A percentile compares a stretch with the other conserved stretches of the same genome.
Evolutionary conservation across 2,329 filamentous ascomycete genomes (phyloP).

Genomic region (Aspergillus floridensis): DNA sequence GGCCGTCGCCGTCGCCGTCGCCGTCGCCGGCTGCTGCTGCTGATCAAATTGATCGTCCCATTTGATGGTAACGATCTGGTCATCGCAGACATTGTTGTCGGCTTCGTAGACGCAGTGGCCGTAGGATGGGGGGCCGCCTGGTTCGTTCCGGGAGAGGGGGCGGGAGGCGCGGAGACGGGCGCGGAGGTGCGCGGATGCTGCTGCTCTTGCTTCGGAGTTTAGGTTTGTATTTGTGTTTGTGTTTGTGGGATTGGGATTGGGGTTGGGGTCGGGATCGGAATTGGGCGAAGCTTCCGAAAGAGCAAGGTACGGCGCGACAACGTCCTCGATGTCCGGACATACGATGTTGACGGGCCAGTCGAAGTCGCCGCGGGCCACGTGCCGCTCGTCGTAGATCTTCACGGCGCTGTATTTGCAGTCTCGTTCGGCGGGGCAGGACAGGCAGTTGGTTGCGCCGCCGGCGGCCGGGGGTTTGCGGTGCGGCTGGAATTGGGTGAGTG

Average conservation of each 20-base stretch:
- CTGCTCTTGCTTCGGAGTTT: not conserved
- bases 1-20: conserved; percentile 49
- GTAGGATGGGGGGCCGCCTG: conserved; percentile 66
- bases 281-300: too few relatives aligned
- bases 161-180: conserved; percentile 48
- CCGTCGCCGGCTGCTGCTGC: not conserved
- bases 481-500: conserved; percentile 73
- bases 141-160: conserved; percentile 49
- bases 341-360: conserved; percentile 86
- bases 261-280: too few relatives aligned
- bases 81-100: conserved; percentile 91
- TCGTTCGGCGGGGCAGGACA: conserved; percentile 70
- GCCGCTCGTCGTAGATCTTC: conserved; percentile 72
- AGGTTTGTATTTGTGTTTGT: too few relatives aligned
- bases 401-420: conserved; percentile 83
- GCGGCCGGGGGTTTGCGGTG: conserved; percentile 73
- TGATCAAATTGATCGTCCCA: conserved; percentile 52
- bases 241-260: too few relatives aligned
- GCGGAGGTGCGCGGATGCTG: conserved; percentile 53
- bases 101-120: conserved; percentile 93
- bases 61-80: conserved; percentile 81
- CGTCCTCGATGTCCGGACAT: conserved; percentile 87
- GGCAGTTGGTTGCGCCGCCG: conserved; percentile 78
- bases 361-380: conserved; percentile 64
- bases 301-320: conserved; percentile 43